Evolutionary conservation across 352 stramenopile genomes (phyloP), one percentile per base, ranked within the genome.

Genomic region (Phytophthora pinifolia): DNA sequence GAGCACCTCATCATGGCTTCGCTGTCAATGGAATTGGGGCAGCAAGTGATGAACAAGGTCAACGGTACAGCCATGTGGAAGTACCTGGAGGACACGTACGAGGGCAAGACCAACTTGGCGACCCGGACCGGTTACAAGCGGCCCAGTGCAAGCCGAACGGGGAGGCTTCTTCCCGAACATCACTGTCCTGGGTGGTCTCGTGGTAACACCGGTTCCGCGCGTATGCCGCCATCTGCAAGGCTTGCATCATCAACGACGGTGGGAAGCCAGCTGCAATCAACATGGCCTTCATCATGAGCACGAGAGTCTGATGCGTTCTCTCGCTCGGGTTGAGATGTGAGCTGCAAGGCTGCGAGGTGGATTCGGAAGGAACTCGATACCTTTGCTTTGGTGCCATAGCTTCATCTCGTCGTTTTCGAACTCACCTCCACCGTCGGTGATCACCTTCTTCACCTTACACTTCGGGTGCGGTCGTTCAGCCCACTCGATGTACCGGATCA

Each of bases 1-100:
- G 20, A 22, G 20, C 20, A 22, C 20, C 1, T 22, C 1, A 63
- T 63, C 36, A 22, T 57, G 38, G 13, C 39, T 1, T 55, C 39
- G 15, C 41, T 63, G 12, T 45, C 34, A 7, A 65, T 35, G 29
- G 48, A 38, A 17, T n/a, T 65, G 10, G 46, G 39, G 8, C 32
- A 50, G 32, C 32, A 34, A 9, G 39, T 59, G 41, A 33, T 46
- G 51, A 37, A n/a, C 2, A 59, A 59, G 41, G 18, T 9, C 15
- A 46, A 20, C 3, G 39, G 25, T 4, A 46, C 2, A 32, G 25
- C 4, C 4, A 43, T 54, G 34, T 61, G 27, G 43, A 31, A 44
- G 27, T 61, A 53, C 14, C 9, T 48, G 25, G 42, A 41, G 3
- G 4, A 60, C 10, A 29, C 9, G 8, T 53, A 38, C 9, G 43